A percentile compares a stretch with the other conserved stretches of the same genome.
phyloP scores from a whole-genome alignment of 2,329 filamentous ascomycete genomes.

The Aspergillus thermomutatus region DNA sequence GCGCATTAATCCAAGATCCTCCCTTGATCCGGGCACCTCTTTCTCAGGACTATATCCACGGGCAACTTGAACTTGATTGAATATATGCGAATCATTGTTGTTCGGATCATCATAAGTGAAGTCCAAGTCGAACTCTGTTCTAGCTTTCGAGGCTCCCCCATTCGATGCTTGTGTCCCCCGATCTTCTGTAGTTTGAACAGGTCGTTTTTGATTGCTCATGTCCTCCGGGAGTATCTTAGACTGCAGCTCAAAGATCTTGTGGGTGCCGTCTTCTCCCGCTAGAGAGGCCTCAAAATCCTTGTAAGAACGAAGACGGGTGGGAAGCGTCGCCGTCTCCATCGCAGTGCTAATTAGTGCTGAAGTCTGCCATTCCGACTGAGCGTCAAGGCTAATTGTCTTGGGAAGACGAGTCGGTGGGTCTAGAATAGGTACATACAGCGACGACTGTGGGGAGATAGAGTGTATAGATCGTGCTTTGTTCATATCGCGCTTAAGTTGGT shows the following conservation, averaged over 20 bases:
- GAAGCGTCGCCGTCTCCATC: constrained; percentile 74
- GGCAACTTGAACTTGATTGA: constrained; percentile 33
- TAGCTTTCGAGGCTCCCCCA: constrained; percentile 14
- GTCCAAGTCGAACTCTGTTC: constrained; percentile 37
- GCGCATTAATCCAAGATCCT: constrained; percentile 26
- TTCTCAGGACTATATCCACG: constrained; percentile 23
- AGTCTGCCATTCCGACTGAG: constrained; percentile 70
- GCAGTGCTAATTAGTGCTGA: constrained; percentile 73
- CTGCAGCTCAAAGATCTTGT: constrained; percentile 71
- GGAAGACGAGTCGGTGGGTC: constrained; percentile 58
- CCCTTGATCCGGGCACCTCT: constrained; percentile 10
- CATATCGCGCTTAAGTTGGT: constrained; percentile 61
- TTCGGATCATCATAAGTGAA: constrained; percentile 32
- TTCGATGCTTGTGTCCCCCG: constrained; percentile 8
- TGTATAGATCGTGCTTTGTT: constrained; percentile 73
- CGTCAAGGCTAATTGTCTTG: constrained; percentile 57
- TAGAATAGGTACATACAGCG: constrained; percentile 73
- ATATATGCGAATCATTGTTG: constrained; percentile 28
- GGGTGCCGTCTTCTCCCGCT: constrained; percentile 61
- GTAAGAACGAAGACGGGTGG: constrained; percentile 55
- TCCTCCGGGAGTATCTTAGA: constrained; percentile 55
- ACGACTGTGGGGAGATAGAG: constrained; percentile 66
- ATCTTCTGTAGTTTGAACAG: background rate
- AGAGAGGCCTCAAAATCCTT: constrained; percentile 46
- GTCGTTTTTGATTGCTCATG: constrained; percentile 1